Conservation (phyloP, 2,329 filamentous ascomycete genomes). For the Epichloe elymi region DNA sequence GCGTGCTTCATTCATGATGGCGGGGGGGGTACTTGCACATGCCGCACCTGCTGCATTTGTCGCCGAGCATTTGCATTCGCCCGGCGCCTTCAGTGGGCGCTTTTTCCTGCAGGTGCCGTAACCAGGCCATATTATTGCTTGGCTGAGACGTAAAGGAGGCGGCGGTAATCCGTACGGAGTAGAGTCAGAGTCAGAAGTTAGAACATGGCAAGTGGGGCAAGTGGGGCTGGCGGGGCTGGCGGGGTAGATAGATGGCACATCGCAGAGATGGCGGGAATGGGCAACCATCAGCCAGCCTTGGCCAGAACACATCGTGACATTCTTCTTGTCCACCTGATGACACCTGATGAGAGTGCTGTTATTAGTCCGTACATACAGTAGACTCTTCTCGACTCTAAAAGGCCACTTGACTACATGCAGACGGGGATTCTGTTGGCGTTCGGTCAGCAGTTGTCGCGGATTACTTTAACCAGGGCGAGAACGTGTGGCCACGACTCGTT, state of each 20-base stretch:
- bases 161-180: too few species aligned
- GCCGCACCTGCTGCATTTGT: not conserved
- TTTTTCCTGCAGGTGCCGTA: not conserved
- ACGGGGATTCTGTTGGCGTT: not conserved
- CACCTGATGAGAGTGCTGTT: too few species aligned
- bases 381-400: not conserved
- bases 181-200: not conserved
- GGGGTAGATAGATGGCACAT: not conserved
- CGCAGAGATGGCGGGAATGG: not conserved
- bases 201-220: not conserved
- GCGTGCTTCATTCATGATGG: not conserved
- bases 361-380: too few species aligned
- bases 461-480: not conserved
- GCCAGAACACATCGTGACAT: slow-evolving; percentile 4
- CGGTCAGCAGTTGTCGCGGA: not conserved
- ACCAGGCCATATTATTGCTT: not conserved
- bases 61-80: not conserved
- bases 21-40: not conserved
- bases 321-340: not conserved
- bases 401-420: not conserved
- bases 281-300: not conserved
- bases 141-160: not conserved
- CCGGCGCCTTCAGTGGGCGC: not conserved
- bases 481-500: slow-evolving; percentile 1
- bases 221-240: not conserved